These are phyloP conservation scores for Fomitopsis betulina DNA, from an alignment of 1,284 basidiomycete species.

Conservation along the genomic window DNA sequence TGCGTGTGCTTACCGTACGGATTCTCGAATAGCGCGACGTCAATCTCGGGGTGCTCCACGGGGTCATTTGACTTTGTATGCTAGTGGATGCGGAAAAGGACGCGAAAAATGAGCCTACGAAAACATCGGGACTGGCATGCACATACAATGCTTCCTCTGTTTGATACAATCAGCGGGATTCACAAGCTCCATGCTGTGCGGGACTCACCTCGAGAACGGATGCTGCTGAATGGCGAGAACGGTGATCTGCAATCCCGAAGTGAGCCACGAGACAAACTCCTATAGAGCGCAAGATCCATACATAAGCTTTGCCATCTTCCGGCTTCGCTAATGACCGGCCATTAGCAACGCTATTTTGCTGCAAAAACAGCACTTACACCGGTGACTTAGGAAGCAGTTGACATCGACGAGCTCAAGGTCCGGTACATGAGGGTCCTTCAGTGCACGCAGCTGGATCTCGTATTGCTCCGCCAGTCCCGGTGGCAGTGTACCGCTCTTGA, in stretches of 20 bases:
- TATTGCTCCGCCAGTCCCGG: slow-evolving; percentile 15
- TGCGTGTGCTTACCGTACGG: slow-evolving; percentile 5
- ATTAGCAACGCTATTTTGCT: not conserved
- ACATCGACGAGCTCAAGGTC: slow-evolving; percentile 9
- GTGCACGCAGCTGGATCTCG: slow-evolving; percentile 9
- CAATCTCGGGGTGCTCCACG: slow-evolving; percentile 9
- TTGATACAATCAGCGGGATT: too few species aligned
- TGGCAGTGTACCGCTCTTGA: slow-evolving; percentile 9
- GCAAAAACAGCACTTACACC: not conserved
- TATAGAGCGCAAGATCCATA: not conserved
- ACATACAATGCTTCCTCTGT: slow-evolving; percentile 1
- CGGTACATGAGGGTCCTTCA: slow-evolving; percentile 5
- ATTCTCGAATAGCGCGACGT: slow-evolving; percentile 7
- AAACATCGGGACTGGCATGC: not conserved
- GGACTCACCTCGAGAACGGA: slow-evolving; percentile 11
- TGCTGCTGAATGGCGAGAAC: slow-evolving; percentile 4
- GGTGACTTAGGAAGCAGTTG: slow-evolving; percentile 6
- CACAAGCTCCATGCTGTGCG: too few species aligned
- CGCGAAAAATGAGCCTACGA: too few species aligned
- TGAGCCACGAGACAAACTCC: not conserved
- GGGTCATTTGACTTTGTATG: slow-evolving; percentile 7
- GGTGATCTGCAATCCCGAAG: not conserved
- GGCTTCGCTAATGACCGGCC: slow-evolving; percentile 15
- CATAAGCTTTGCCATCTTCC: slow-evolving; percentile 22
- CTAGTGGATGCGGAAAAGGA: not conserved